phyloP scores from a whole-genome alignment of 2,329 filamentous ascomycete genomes.

The Chaetoscypha palmicola region DNA sequence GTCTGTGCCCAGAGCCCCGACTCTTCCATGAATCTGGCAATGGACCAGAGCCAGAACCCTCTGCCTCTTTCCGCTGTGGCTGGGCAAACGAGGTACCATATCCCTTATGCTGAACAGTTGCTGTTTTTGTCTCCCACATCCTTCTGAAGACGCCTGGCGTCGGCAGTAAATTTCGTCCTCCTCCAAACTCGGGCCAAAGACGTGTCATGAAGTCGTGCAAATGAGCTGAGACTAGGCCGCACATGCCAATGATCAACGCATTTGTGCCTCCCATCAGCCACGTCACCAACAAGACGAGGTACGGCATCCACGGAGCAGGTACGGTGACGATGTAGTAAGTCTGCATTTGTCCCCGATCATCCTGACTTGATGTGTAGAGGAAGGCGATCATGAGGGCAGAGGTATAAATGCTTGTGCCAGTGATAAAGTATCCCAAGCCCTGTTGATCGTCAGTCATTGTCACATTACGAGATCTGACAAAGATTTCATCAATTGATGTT shows the following conservation, averaged over 20 bases:
- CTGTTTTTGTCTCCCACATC: constrained; percentile 48
- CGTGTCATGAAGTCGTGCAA: constrained; percentile 83
- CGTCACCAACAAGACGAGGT: constrained; percentile 68
- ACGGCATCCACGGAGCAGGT: constrained; percentile 73
- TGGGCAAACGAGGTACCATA: constrained; percentile 57
- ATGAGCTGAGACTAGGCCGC: constrained; percentile 82
- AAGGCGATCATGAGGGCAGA: constrained; percentile 70
- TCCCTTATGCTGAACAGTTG: constrained; percentile 40
- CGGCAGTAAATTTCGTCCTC: constrained; percentile 67
- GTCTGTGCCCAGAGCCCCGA: constrained; percentile 4
- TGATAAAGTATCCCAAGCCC: constrained; percentile 45
- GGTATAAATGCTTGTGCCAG: constrained; percentile 44
- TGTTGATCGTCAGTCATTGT: constrained; percentile 30
- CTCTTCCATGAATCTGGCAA: constrained; percentile 7
- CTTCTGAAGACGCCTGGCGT: constrained; percentile 67
- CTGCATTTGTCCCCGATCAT: constrained; percentile 69
- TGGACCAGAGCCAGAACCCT: not conserved
- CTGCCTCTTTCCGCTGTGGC: constrained; percentile 10
- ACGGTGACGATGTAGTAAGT: constrained; percentile 79
- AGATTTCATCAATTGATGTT: not conserved
- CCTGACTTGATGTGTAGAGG: constrained; percentile 77
- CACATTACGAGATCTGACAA: not conserved
- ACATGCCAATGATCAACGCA: constrained; percentile 56
- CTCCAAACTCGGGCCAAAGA: constrained; percentile 83
- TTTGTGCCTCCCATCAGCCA: constrained; percentile 58